phyloP scores from a whole-genome alignment of 2,329 filamentous ascomycete species.

The Colletotrichum eremochloae region DNA sequence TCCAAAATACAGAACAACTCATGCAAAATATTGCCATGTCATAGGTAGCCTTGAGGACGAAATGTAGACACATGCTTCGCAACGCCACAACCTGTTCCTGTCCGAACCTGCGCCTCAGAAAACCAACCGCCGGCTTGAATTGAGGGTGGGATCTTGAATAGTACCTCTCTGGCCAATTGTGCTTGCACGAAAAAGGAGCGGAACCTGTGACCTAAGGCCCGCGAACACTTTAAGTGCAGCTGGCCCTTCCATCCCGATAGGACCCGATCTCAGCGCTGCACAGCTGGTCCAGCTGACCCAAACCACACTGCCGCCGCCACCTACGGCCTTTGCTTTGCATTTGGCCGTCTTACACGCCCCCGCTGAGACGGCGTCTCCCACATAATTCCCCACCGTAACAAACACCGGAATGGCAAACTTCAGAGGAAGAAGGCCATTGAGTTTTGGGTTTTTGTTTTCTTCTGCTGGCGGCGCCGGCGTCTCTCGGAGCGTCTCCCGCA shows the following conservation, averaged over 20 bases:
- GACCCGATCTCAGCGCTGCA: conserved; percentile 32
- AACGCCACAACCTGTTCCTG: not conserved
- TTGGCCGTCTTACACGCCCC: not conserved
- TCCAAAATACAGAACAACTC: not conserved
- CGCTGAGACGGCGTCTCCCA: conserved; percentile 4
- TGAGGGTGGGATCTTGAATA: not conserved
- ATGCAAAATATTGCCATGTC: not conserved
- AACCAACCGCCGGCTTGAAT: not conserved
- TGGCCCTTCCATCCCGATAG: conserved; percentile 26
- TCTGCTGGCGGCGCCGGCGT: conserved; percentile 1
- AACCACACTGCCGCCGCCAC: not conserved
- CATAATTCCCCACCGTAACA: not conserved
- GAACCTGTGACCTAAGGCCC: conserved; percentile 2
- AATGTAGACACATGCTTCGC: not conserved
- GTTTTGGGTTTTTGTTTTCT: not conserved
- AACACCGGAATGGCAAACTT: not conserved
- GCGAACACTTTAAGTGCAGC: not conserved
- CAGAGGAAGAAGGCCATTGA: not conserved
- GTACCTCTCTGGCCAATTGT: conserved; percentile 17
- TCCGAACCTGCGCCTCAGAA: not conserved
- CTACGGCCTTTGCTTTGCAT: conserved; percentile 24
- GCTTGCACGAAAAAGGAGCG: conserved; percentile 31
- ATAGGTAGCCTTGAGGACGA: not conserved
- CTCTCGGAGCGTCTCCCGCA: conserved; percentile 28
- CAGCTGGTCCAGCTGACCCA: conserved; percentile 27